A percentile compares a stretch with the other conserved stretches of the same genome.
These are phyloP conservation scores for Dryas octopetala DNA, from an alignment of 306 rosid species.

Conservation along the genomic window DNA sequence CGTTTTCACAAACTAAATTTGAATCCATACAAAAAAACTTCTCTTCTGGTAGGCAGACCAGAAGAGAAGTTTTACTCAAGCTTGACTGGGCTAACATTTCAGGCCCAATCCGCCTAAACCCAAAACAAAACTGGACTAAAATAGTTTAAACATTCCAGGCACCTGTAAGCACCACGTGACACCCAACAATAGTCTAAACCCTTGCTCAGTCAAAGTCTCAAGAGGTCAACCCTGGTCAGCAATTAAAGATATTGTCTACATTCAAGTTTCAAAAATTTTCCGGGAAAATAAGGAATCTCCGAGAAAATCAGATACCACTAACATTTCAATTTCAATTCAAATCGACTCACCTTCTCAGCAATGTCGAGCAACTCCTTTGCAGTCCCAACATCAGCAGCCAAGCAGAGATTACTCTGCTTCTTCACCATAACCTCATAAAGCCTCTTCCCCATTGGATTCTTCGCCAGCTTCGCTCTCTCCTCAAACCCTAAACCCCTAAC, in stretches of 20 bases:
- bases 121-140: not conserved
- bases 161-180: not conserved
- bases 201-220: not conserved
- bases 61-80: not conserved
- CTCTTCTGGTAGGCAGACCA: too few relatives aligned
- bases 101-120: not conserved
- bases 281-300: slow-evolving; percentile 4
- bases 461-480: slow-evolving; percentile 69
- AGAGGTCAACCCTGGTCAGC: slow-evolving; percentile 3
- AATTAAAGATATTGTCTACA: too few relatives aligned
- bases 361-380: slow-evolving; percentile 77
- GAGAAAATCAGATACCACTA: not conserved
- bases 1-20: too few relatives aligned
- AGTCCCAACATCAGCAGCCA: slow-evolving; percentile 90
- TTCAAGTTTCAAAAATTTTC: not conserved
- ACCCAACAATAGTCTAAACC: not conserved
- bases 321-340: not conserved
- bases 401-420: slow-evolving; percentile 80
- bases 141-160: not conserved
- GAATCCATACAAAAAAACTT: too few relatives aligned
- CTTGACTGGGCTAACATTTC: not conserved
- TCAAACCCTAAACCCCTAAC: slow-evolving; percentile 48
- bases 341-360: slow-evolving; percentile 61
- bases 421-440: slow-evolving; percentile 71
- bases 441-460: slow-evolving; percentile 83